phyloP scores from a whole-genome alignment of 768 basidiomycete genomes.

The Serendipita sp. region DNA sequence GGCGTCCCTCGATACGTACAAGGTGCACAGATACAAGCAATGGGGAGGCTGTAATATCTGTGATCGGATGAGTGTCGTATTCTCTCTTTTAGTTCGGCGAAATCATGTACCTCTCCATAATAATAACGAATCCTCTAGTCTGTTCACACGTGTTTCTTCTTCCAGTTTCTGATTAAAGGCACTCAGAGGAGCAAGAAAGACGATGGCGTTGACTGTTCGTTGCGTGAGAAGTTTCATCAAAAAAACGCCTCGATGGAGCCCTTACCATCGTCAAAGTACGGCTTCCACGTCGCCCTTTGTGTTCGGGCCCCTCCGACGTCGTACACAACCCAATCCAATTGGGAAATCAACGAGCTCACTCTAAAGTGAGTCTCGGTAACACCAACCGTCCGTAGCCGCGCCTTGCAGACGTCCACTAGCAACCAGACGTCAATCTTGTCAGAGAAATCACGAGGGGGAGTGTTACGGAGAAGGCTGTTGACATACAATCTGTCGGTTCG shows the following conservation, averaged over 20 bases:
- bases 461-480: neutral
- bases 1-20: neutral
- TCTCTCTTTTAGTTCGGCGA: neutral
- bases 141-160: slow-evolving; percentile 10
- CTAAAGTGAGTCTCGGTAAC: slow-evolving; percentile 9
- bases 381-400: slow-evolving; percentile 12
- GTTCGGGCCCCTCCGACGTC: slow-evolving; percentile 13
- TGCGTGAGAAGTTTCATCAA: neutral
- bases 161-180: slow-evolving; percentile 12
- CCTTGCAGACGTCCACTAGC: slow-evolving; percentile 13
- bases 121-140: slow-evolving; percentile 11
- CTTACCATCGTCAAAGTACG: slow-evolving; percentile 13
- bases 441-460: neutral
- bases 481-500: slow-evolving; percentile 11
- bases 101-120: slow-evolving; percentile 7
- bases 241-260: neutral
- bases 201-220: slow-evolving; percentile 11
- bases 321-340: slow-evolving; percentile 6
- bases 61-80: neutral
- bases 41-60: neutral
- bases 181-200: slow-evolving; percentile 12
- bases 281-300: slow-evolving; percentile 10
- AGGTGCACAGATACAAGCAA: neutral
- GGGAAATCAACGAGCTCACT: neutral
- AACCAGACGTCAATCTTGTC: slow-evolving; percentile 5